These are phyloP conservation scores for Metschnikowia matae DNA, from an alignment of 805 yeast genomes.

Conservation along the genomic window DNA sequence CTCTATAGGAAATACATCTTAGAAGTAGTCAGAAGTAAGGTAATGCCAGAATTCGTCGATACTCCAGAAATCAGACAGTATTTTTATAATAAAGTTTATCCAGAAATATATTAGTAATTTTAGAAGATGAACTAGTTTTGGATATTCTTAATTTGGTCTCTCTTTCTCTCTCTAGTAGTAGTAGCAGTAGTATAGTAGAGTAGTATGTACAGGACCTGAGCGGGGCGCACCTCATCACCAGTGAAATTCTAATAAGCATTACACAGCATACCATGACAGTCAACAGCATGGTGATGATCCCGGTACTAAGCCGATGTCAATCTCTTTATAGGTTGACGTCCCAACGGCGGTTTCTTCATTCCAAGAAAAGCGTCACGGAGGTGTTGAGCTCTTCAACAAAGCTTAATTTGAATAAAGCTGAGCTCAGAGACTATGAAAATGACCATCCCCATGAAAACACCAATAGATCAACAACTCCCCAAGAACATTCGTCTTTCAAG, in stretches of 20 bases:
- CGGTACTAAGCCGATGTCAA: not conserved
- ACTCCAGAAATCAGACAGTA: too few species aligned
- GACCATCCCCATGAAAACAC: too few species aligned
- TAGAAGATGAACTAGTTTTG: too few species aligned
- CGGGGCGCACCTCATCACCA: not conserved
- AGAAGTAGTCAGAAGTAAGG: too few species aligned
- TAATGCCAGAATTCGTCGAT: too few species aligned
- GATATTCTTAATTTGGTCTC: too few species aligned
- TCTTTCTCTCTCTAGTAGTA: too few species aligned
- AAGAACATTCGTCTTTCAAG: not conserved
- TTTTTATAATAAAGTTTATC: too few species aligned
- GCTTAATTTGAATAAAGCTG: conserved; percentile 1
- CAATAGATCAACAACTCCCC: not conserved
- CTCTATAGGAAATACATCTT: too few species aligned
- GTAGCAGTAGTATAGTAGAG: not conserved
- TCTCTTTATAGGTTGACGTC: too few species aligned
- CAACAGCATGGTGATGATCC: not conserved
- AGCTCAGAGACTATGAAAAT: not conserved
- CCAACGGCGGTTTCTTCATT: not conserved
- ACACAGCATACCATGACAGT: not conserved
- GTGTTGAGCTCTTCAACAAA: conserved; percentile 1
- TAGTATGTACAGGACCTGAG: not conserved
- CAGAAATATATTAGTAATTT: too few species aligned
- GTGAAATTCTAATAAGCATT: not conserved
- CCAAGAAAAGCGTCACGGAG: not conserved